A percentile compares a stretch with the other conserved stretches of the same genome.
These are phyloP conservation scores for Kodamaea sagamina DNA, from an alignment of 805 yeast genomes.

Conservation along the genomic window DNA sequence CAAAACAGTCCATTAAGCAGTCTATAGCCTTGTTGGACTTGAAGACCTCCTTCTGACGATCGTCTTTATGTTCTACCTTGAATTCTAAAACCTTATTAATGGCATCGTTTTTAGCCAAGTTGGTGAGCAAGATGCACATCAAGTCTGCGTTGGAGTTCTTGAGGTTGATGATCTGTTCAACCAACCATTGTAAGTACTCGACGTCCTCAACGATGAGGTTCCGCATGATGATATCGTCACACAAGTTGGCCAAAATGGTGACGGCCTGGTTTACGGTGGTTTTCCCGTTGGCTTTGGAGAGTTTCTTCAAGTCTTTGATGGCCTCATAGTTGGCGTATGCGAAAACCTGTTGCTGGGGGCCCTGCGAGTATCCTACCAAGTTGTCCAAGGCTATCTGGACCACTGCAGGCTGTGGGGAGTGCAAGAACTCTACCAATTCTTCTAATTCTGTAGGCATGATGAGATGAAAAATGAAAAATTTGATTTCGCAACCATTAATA, in stretches of 20 bases:
- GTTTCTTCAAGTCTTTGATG: slow-evolving; percentile 65
- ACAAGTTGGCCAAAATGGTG: slow-evolving; percentile 79
- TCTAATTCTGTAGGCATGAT: slow-evolving; percentile 48
- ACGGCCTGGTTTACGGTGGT: slow-evolving; percentile 64
- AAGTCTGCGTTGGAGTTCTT: slow-evolving; percentile 73
- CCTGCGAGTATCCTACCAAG: slow-evolving; percentile 77
- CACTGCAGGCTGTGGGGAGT: slow-evolving; percentile 76
- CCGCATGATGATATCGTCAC: slow-evolving; percentile 69
- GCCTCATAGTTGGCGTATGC: slow-evolving; percentile 69
- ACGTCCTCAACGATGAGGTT: slow-evolving; percentile 65
- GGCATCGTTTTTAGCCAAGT: slow-evolving; percentile 75
- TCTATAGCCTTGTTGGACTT: slow-evolving; percentile 63
- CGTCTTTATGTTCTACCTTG: slow-evolving; percentile 33
- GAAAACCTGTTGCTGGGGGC: slow-evolving; percentile 66
- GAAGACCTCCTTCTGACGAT: slow-evolving; percentile 48
- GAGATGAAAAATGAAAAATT: not conserved
- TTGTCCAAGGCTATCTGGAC: slow-evolving; percentile 83
- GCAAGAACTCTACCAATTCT: slow-evolving; percentile 74
- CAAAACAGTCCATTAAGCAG: slow-evolving; percentile 85
- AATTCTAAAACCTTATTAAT: slow-evolving; percentile 54
- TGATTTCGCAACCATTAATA: slow-evolving; percentile 10
- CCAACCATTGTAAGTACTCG: slow-evolving; percentile 51
- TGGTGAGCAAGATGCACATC: slow-evolving; percentile 80
- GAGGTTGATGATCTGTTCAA: slow-evolving; percentile 52
- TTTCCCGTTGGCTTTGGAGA: slow-evolving; percentile 56